Evolutionary conservation across 345 rosid species (phyloP).

Genomic region (Aquilaria yunnanensis): DNA sequence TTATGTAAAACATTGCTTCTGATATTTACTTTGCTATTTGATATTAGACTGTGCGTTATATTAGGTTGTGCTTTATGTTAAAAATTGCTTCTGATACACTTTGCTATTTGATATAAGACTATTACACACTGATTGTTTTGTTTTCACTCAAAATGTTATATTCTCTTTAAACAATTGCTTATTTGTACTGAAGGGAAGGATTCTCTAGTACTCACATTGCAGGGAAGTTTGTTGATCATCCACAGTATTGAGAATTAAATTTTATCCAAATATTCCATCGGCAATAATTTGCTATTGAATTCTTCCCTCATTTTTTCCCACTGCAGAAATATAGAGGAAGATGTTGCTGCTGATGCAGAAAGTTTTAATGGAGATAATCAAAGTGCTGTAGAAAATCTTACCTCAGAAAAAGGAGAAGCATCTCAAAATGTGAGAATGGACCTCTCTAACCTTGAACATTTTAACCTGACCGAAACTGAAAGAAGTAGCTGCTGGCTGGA

Average conservation of each 20-base stretch:
- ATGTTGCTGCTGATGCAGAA: slow-evolving; percentile 44
- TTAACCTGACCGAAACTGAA: not conserved
- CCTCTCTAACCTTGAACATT: slow-evolving; percentile 10
- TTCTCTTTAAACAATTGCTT: too few relatives aligned
- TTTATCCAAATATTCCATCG: not conserved
- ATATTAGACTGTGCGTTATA: too few relatives aligned
- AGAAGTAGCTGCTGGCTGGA: not conserved
- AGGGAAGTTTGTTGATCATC: not conserved
- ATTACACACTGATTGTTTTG: too few relatives aligned
- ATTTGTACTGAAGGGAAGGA: too few relatives aligned
- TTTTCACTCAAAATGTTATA: too few relatives aligned
- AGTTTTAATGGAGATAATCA: slow-evolving; percentile 48
- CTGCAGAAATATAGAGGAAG: slow-evolving; percentile 56
- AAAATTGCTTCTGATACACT: too few relatives aligned
- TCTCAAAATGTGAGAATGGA: slow-evolving; percentile 38
- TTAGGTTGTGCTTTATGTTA: too few relatives aligned
- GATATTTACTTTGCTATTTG: too few relatives aligned
- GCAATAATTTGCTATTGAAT: slow-evolving; percentile 2
- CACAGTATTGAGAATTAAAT: not conserved
- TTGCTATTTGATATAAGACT: too few relatives aligned
- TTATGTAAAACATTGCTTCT: too few relatives aligned
- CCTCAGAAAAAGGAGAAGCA: slow-evolving; percentile 42
- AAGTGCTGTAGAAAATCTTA: slow-evolving; percentile 36
- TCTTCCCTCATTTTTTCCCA: slow-evolving; percentile 12
- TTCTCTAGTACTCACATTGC: too few relatives aligned